Percentiles rank a stretch among this genome's conserved stretches.
Evolutionary conservation across 2,329 filamentous ascomycete species (phyloP).

Genomic region (Aspergillus tamarii): DNA sequence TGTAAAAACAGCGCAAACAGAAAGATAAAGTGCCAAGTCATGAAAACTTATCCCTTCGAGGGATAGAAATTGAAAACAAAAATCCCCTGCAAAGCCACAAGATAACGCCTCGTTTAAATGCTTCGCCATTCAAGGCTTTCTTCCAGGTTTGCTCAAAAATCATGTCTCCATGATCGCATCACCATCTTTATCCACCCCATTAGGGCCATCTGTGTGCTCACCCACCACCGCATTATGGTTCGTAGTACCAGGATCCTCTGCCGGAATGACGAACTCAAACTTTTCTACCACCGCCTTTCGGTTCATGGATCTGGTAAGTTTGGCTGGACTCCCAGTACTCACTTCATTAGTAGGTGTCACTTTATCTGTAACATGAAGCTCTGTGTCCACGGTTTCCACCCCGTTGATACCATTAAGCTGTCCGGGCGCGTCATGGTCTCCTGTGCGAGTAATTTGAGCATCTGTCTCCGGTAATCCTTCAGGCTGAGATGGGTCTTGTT

Average conservation of each 20-base stretch:
- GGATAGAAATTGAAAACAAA: conserved; percentile 4
- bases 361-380: conserved; percentile 8
- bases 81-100: conserved; percentile 2
- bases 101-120: conserved; percentile 10
- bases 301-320: conserved; percentile 23
- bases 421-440: conserved; percentile 25
- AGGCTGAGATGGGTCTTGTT: conserved; percentile 6
- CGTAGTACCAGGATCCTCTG: conserved; percentile 24
- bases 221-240: conserved; percentile 19
- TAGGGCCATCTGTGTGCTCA: conserved; percentile 18
- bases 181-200: conserved; percentile 33
- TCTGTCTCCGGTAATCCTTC: conserved; percentile 14
- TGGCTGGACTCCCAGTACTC: conserved; percentile 16
- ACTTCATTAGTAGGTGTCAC: conserved; percentile 21
- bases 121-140: not conserved
- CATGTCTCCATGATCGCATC: conserved; percentile 37
- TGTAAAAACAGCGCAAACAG: conserved; percentile 19
- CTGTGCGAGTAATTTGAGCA: conserved; percentile 27
- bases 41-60: conserved; percentile 11
- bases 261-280: conserved; percentile 31
- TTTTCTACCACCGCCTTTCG: conserved; percentile 30
- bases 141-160: conserved; percentile 10
- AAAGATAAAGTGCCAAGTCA: conserved; percentile 13
- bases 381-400: conserved; percentile 6
- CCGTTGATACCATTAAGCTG: conserved; percentile 19